Evolutionary conservation across 1,284 basidiomycete genomes (phyloP).

Genomic region (Papiliotrema nemorosa): DNA sequence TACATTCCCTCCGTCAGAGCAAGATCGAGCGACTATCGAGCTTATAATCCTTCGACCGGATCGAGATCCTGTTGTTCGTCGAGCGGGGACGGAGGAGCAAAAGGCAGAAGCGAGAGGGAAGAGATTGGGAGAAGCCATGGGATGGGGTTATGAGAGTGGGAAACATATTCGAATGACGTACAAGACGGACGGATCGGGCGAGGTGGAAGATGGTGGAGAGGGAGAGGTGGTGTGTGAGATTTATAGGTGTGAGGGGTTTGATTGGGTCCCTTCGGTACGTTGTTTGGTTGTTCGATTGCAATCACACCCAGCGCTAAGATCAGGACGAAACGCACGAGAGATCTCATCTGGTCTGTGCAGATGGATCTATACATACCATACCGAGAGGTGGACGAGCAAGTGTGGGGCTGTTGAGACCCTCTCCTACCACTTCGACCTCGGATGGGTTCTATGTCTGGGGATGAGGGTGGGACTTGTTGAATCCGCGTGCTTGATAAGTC

Average conservation of each 20-base stretch:
- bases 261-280: constrained; percentile 68
- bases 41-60: constrained; percentile 76
- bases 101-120: constrained; percentile 23
- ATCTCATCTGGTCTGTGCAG: constrained; percentile 67
- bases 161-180: constrained; percentile 65
- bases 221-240: constrained; percentile 68
- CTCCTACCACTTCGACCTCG: not conserved
- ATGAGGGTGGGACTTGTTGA: no score
- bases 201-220: constrained; percentile 41
- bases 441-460: constrained; percentile 27
- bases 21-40: constrained; percentile 59
- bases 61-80: constrained; percentile 59
- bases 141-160: constrained; percentile 68
- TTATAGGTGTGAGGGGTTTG: constrained; percentile 72
- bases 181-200: constrained; percentile 22
- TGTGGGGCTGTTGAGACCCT: constrained; percentile 11
- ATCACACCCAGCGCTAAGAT: not conserved
- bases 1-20: constrained; percentile 30
- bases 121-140: constrained; percentile 55
- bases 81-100: constrained; percentile 43
- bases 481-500: no score
- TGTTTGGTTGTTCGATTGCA: not conserved
- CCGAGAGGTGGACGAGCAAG: constrained; percentile 54
- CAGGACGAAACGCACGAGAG: constrained; percentile 58
- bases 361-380: constrained; percentile 65